Evolutionary conservation across 2,329 filamentous ascomycete genomes (phyloP).

Genomic region (Phialophora macrospora): DNA sequence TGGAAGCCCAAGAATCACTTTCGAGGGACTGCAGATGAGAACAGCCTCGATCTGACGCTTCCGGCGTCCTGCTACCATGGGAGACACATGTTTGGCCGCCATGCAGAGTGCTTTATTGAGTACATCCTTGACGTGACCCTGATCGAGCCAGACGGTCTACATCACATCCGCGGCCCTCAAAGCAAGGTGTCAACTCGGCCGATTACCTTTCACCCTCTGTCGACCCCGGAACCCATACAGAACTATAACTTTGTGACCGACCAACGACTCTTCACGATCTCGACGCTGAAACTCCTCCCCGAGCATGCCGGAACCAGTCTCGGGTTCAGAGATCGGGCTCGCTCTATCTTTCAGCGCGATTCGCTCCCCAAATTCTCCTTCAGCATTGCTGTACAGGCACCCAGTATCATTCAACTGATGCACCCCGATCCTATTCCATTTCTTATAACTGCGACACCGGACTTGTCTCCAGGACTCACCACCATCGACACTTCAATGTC

Average conservation of each 20-base stretch:
- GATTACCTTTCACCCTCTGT: slow-evolving; percentile 33
- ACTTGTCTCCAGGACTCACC: slow-evolving; percentile 21
- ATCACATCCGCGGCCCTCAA: slow-evolving; percentile 30
- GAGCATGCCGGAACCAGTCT: slow-evolving; percentile 30
- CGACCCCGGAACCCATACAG: slow-evolving; percentile 33
- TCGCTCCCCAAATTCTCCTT: slow-evolving; percentile 34
- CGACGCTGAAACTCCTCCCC: slow-evolving; percentile 31
- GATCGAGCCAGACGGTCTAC: slow-evolving; percentile 33
- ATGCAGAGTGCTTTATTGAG: slow-evolving; percentile 33
- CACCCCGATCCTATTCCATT: slow-evolving; percentile 31
- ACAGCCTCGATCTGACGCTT: slow-evolving; percentile 30
- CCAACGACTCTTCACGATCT: slow-evolving; percentile 27
- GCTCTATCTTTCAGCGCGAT: slow-evolving; percentile 33
- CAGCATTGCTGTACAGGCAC: slow-evolving; percentile 28
- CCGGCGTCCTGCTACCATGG: slow-evolving; percentile 32
- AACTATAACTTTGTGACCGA: slow-evolving; percentile 24
- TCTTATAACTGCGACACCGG: slow-evolving; percentile 24
- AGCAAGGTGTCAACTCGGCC: slow-evolving; percentile 28
- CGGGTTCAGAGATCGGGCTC: slow-evolving; percentile 31
- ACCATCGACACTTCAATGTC: slow-evolving; percentile 28
- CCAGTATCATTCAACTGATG: slow-evolving; percentile 30
- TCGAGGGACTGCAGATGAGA: slow-evolving; percentile 21
- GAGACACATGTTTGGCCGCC: slow-evolving; percentile 29
- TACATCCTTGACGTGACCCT: slow-evolving; percentile 36
- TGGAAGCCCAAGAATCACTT: slow-evolving; percentile 36